A percentile compares a stretch with the other conserved stretches of the same genome.
phyloP scores from a whole-genome alignment of 768 basidiomycete genomes.

The Agaricus sinodeliciosus region DNA sequence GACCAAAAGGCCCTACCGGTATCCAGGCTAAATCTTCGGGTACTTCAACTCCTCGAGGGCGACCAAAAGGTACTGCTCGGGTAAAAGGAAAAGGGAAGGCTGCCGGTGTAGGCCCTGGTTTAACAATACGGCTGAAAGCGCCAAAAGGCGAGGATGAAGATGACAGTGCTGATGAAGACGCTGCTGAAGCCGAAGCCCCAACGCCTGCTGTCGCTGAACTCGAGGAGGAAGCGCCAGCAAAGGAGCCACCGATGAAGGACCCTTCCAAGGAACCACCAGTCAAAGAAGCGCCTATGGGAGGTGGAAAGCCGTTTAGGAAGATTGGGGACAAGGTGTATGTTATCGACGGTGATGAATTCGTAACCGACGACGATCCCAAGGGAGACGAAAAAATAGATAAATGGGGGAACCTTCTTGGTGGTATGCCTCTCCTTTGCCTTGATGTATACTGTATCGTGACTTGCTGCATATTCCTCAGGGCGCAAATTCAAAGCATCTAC shows the following conservation, averaged over 20 bases:
- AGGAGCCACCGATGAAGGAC: slow-evolving; percentile 14
- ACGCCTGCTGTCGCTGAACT: slow-evolving; percentile 22
- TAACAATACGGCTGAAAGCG: slow-evolving; percentile 26
- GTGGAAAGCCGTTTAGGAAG: slow-evolving; percentile 65
- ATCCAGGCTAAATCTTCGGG: not conserved
- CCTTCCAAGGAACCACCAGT: slow-evolving; percentile 23
- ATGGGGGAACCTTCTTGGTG: slow-evolving; percentile 77
- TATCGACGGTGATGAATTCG: slow-evolving; percentile 86
- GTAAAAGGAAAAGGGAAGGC: slow-evolving; percentile 17
- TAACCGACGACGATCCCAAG: slow-evolving; percentile 75
- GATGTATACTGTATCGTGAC: slow-evolving; percentile 1
- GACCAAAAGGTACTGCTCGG: slow-evolving; percentile 30
- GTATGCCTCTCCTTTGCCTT: slow-evolving; percentile 35
- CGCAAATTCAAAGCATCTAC: slow-evolving; percentile 86
- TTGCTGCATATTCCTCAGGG: slow-evolving; percentile 35
- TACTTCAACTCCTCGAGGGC: slow-evolving; percentile 6
- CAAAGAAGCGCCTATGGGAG: slow-evolving; percentile 36
- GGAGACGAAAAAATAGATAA: slow-evolving; percentile 91
- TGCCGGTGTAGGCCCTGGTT: slow-evolving; percentile 21
- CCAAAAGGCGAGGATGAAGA: slow-evolving; percentile 29
- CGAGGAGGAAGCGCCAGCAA: slow-evolving; percentile 29
- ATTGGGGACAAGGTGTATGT: slow-evolving; percentile 70
- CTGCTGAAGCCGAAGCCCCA: slow-evolving; percentile 17
- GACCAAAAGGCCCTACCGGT: slow-evolving; percentile 4
- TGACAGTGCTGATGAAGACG: slow-evolving; percentile 30